Evolutionary conservation across 2,329 filamentous ascomycete species (phyloP).

Genomic region (Stromatinia cepivora): DNA sequence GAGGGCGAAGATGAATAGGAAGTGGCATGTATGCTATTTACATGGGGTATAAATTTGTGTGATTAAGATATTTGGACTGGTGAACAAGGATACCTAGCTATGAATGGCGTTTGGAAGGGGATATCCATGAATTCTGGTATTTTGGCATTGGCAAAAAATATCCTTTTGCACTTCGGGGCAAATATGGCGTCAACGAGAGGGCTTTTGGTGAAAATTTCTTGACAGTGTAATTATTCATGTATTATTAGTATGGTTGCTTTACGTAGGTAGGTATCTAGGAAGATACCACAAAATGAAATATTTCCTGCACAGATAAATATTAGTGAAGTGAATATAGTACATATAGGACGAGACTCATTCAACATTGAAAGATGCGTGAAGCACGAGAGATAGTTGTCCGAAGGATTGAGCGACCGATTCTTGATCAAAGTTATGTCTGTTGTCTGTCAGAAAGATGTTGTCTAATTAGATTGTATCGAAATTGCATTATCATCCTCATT

Average conservation of each 20-base stretch:
- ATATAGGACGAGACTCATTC: no score
- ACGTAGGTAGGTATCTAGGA: not conserved
- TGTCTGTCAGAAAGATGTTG: no score
- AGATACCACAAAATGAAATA: slow-evolving; percentile 11
- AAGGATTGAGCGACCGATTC: no score
- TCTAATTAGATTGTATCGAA: no score
- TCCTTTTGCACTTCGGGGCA: slow-evolving; percentile 10
- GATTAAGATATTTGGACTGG: slow-evolving; percentile 6
- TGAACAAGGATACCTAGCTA: slow-evolving; percentile 15
- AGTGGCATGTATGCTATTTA: slow-evolving; percentile 3
- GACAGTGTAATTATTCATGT: slow-evolving; percentile 21
- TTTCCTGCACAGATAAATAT: not conserved
- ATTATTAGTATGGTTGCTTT: slow-evolving; percentile 11
- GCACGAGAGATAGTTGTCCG: no score
- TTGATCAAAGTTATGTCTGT: no score
- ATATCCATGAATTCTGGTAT: slow-evolving; percentile 8
- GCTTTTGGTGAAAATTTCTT: slow-evolving; percentile 3
- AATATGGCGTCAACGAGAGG: slow-evolving; percentile 13
- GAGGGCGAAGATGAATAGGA: slow-evolving; percentile 13
- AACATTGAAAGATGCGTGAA: not conserved
- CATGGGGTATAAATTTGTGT: not conserved
- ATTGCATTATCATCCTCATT: no score
- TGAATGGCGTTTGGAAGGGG: slow-evolving; percentile 16
- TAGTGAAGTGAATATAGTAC: no score
- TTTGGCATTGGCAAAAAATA: slow-evolving; percentile 8